phyloP scores from a whole-genome alignment of 768 basidiomycete genomes.

The Gymnopilus dilepis region DNA sequence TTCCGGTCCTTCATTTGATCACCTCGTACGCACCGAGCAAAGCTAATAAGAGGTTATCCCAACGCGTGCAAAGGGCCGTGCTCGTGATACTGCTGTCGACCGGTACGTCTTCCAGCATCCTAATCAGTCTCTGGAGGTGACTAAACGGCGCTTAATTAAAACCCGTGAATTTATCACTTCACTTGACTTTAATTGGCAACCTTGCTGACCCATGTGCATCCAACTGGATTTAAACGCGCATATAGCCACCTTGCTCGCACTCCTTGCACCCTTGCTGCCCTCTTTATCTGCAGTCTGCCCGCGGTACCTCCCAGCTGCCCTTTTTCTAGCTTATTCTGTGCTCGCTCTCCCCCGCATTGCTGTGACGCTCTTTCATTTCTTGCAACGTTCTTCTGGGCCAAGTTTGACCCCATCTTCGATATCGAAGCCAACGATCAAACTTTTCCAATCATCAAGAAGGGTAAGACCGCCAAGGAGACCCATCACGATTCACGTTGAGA shows the following conservation, averaged over 20 bases:
- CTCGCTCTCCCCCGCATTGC: slow-evolving; percentile 25
- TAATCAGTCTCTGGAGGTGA: slow-evolving; percentile 15
- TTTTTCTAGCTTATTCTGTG: slow-evolving; percentile 31
- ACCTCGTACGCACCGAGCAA: slow-evolving; percentile 7
- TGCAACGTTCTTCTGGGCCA: slow-evolving; percentile 6
- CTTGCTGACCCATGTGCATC: slow-evolving; percentile 4
- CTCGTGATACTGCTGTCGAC: slow-evolving; percentile 29
- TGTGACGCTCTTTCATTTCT: slow-evolving; percentile 15
- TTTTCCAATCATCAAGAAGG: slow-evolving; percentile 1
- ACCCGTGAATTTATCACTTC: slow-evolving; percentile 16
- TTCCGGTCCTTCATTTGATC: slow-evolving; percentile 26
- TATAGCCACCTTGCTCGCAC: slow-evolving; percentile 35
- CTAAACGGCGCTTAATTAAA: slow-evolving; percentile 25
- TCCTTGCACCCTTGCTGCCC: slow-evolving; percentile 25
- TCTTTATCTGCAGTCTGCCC: slow-evolving; percentile 21
- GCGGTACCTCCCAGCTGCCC: slow-evolving; percentile 23
- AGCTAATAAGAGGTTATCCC: slow-evolving; percentile 16
- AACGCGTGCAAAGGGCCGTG: slow-evolving; percentile 22
- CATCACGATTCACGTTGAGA: slow-evolving; percentile 29
- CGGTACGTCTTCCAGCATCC: slow-evolving; percentile 20
- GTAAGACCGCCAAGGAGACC: slow-evolving; percentile 19
- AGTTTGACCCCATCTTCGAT: slow-evolving; percentile 4
- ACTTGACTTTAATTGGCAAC: slow-evolving; percentile 8
- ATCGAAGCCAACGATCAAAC: slow-evolving; percentile 1
- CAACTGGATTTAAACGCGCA: slow-evolving; percentile 24